Percentiles rank a stretch among this genome's conserved stretches.
Evolutionary conservation across 177 flowering plant species (phyloP).

Genomic region (Vitis hybrid): DNA sequence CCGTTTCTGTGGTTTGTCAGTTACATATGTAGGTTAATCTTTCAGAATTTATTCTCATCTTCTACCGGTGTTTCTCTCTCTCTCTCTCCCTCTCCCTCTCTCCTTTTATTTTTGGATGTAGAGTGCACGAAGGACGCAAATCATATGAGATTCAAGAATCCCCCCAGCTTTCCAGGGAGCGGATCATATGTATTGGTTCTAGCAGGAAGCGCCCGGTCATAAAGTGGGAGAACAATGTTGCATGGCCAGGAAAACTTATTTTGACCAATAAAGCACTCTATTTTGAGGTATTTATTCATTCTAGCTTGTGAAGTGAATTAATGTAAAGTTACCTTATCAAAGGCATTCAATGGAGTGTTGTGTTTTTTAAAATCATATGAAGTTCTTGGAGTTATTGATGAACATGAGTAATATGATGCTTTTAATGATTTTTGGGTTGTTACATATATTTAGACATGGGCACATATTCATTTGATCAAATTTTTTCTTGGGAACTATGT

Average conservation of each 20-base stretch:
- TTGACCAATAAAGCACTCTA: slow-evolving; percentile 86
- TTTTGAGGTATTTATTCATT: slow-evolving; percentile 68
- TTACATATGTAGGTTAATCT: background rate
- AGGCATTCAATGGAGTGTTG: no score
- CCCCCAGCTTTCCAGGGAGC: slow-evolving; percentile 41
- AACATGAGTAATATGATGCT: no score
- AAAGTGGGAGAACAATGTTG: slow-evolving; percentile 89
- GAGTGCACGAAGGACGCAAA: slow-evolving; percentile 79
- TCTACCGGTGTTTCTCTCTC: slow-evolving; percentile 2
- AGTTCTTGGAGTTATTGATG: no score
- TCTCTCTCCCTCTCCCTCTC: background rate
- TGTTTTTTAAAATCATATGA: no score
- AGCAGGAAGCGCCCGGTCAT: slow-evolving; percentile 82
- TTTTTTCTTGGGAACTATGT: no score
- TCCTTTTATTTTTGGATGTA: slow-evolving; percentile 20
- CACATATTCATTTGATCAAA: no score
- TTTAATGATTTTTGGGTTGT: no score
- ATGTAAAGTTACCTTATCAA: no score
- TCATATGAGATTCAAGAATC: slow-evolving; percentile 50
- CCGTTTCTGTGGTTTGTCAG: background rate
- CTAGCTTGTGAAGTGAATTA: background rate
- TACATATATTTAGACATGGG: no score
- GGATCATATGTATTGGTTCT: slow-evolving; percentile 72
- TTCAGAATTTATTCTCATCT: background rate
- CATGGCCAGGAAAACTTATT: slow-evolving; percentile 94